A percentile compares a stretch with the other conserved stretches of the same genome.
Conservation (phyloP, 2,329 filamentous ascomycete genomes). For the Septoria petroselini region DNA sequence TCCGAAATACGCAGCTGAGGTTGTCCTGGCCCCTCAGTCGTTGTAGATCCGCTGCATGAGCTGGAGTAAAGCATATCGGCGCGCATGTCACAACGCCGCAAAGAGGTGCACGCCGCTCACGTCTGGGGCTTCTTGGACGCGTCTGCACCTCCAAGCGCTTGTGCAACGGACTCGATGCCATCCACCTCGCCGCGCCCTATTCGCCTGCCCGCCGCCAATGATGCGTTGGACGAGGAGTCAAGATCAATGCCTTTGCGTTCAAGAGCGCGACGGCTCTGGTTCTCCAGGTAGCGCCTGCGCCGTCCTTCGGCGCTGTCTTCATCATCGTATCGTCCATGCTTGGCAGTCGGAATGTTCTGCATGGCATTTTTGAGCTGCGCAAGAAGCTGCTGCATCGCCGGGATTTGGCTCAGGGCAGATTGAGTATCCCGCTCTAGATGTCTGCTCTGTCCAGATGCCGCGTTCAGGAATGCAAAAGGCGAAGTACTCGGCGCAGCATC, state of each 20-base stretch:
- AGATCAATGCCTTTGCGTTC: conserved; percentile 67
- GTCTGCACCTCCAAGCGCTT: conserved; percentile 33
- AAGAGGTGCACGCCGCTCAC: too few species aligned
- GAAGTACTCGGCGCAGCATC: conserved; percentile 22
- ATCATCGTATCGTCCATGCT: conserved; percentile 33
- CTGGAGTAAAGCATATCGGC: too few species aligned
- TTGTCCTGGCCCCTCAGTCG: too few species aligned
- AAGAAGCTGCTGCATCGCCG: conserved; percentile 70
- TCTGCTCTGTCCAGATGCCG: conserved; percentile 43
- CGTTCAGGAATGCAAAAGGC: conserved; percentile 58
- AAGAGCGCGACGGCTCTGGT: conserved; percentile 71
- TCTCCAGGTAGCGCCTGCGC: conserved; percentile 78
- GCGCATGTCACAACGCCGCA: too few species aligned
- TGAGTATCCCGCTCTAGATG: conserved; percentile 67
- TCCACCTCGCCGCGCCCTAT: conserved; percentile 38
- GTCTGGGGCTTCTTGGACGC: neutral
- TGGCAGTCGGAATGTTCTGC: conserved; percentile 34
- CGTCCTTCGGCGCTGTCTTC: conserved; percentile 59
- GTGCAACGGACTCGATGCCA: conserved; percentile 40
- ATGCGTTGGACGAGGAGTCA: conserved; percentile 33
- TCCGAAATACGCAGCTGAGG: too few species aligned
- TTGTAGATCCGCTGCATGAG: too few species aligned
- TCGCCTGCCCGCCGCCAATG: conserved; percentile 26
- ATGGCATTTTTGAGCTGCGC: conserved; percentile 51
- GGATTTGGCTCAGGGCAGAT: conserved; percentile 80